A percentile compares a stretch with the other conserved stretches of the same genome.
phyloP scores from a whole-genome alignment of 75 land plant genomes.

The Pinus tabuliformis region DNA sequence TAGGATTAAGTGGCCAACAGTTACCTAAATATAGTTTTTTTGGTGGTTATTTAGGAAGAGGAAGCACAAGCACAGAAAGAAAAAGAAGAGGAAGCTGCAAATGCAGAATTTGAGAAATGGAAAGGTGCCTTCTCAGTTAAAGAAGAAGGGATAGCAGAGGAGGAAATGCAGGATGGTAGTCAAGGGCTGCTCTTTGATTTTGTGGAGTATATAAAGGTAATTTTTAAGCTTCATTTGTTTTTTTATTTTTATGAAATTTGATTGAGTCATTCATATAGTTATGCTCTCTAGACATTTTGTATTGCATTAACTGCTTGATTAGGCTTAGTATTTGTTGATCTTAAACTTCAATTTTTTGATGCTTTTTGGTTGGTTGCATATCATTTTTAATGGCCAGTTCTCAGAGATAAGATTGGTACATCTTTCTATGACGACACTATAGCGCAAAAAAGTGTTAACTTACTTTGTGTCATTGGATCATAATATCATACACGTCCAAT shows the following conservation, averaged over 20 bases:
- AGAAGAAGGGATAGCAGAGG: slow-evolving; percentile 88
- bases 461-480: background rate
- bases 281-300: background rate
- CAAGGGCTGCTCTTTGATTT: slow-evolving; percentile 80
- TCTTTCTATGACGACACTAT: background rate
- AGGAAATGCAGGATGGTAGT: slow-evolving; percentile 71
- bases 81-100: slow-evolving; percentile 94
- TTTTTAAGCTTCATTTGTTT: background rate
- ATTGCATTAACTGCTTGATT: background rate
- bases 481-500: background rate
- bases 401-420: background rate
- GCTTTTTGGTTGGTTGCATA: background rate
- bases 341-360: background rate
- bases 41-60: slow-evolving; percentile 69
- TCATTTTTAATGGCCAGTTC: background rate
- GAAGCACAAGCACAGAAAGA: slow-evolving; percentile 65
- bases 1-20: background rate
- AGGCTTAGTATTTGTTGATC: background rate
- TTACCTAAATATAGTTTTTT: background rate
- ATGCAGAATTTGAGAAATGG: slow-evolving; percentile 94
- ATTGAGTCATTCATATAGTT: background rate
- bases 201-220: slow-evolving; percentile 96
- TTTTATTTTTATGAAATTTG: background rate
- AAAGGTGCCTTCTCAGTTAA: slow-evolving; percentile 92
- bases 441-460: background rate